These are phyloP conservation scores for Pulicaria dysenterica DNA, from an alignment of 129 eudicot genomes.

Conservation along the genomic window DNA sequence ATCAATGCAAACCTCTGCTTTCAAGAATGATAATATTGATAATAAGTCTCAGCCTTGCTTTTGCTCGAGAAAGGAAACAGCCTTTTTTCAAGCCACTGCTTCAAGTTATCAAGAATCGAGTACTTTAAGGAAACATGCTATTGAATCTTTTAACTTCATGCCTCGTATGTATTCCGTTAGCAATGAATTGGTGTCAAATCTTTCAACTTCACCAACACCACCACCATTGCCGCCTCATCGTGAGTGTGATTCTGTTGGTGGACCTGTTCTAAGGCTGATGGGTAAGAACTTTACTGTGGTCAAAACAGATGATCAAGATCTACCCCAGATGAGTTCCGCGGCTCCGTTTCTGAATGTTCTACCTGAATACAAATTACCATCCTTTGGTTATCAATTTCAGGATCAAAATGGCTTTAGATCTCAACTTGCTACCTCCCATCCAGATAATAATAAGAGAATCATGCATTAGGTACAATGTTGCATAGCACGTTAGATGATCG, in stretches of 20 bases:
- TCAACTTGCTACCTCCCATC: conserved; percentile 4
- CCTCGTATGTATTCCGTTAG: conserved; percentile 11
- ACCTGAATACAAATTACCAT: conserved; percentile 25
- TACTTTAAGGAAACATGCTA: conserved; percentile 35
- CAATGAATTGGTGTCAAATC: background rate
- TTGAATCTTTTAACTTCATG: conserved; percentile 23
- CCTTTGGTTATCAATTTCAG: conserved; percentile 1
- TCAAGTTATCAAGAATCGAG: conserved; percentile 43
- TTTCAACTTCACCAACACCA: background rate
- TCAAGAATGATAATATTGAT: conserved; percentile 26
- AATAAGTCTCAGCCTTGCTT: conserved; percentile 40
- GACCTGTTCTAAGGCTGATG: conserved; percentile 71
- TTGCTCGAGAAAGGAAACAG: conserved; percentile 53
- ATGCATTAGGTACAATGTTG: conserved; percentile 19
- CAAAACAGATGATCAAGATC: conserved; percentile 45
- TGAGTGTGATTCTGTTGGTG: conserved; percentile 38
- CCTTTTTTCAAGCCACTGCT: conserved; percentile 29
- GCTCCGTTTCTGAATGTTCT: conserved; percentile 20
- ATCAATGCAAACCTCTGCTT: conserved; percentile 5
- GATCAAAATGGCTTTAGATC: conserved; percentile 3
- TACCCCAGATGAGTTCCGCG: conserved; percentile 7
- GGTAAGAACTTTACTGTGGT: conserved; percentile 68
- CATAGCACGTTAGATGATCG: background rate
- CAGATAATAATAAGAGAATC: conserved; percentile 28
- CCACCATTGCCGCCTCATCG: conserved; percentile 22